Evolutionary conservation across 441 rosid genomes (phyloP).

Genomic region (Codiaeum variegatum): DNA sequence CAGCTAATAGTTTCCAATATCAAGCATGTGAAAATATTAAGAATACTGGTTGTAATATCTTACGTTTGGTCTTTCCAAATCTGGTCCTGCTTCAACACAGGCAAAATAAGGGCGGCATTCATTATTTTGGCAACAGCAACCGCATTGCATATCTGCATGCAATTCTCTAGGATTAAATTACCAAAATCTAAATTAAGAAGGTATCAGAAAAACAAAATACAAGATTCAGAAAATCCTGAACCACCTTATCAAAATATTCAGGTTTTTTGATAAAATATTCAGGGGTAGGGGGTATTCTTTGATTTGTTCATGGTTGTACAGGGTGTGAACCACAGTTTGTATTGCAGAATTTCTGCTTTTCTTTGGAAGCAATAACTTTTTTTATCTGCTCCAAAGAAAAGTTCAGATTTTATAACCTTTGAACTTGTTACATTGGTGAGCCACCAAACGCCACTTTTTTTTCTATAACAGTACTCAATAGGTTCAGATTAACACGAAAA

Average conservation of each 20-base stretch:
- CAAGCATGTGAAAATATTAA: background rate
- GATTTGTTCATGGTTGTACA: no score
- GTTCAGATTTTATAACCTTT: background rate
- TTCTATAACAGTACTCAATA: background rate
- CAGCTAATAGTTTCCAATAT: background rate
- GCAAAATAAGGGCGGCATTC: slow-evolving; percentile 96
- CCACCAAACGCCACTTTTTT: background rate
- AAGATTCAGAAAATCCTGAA: background rate
- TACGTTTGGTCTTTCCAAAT: slow-evolving; percentile 99
- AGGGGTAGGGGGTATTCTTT: no score
- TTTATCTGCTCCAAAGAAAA: no score
- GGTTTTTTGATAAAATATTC: no score
- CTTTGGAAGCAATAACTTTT: no score
- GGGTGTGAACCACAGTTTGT: no score
- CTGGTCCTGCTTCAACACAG: slow-evolving; percentile 98
- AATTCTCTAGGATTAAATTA: slow-evolving; percentile 12
- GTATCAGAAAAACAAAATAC: background rate
- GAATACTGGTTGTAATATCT: slow-evolving; percentile 22
- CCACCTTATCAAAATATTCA: background rate
- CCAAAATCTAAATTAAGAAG: background rate
- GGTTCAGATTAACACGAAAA: background rate
- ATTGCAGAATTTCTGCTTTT: no score
- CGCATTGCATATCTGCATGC: slow-evolving; percentile 91
- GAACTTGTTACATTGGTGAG: background rate
- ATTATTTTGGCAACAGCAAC: slow-evolving; percentile 97